Percentiles rank a stretch among this genome's conserved stretches.
phyloP scores from a whole-genome alignment of 257 asterid species.

The Solanum appendiculatum region DNA sequence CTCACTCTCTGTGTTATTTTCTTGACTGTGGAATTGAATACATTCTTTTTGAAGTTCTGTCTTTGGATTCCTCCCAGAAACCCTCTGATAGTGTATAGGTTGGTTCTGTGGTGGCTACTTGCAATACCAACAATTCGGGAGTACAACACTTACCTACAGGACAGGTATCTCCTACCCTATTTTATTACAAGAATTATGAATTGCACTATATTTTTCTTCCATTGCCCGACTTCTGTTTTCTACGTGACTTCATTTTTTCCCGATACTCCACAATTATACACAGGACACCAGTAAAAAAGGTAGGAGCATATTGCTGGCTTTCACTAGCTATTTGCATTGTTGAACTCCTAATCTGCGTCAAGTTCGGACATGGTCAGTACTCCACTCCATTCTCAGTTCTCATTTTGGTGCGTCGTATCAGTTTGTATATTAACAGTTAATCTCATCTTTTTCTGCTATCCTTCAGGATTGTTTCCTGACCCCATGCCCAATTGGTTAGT shows the following conservation, averaged over 20 bases:
- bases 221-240: background rate
- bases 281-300: constrained; percentile 73
- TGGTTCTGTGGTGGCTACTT: constrained; percentile 91
- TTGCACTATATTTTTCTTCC: background rate
- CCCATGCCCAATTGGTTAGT: constrained; percentile 84
- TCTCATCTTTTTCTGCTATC: background rate
- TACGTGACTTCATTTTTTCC: background rate
- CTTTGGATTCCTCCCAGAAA: constrained; percentile 98
- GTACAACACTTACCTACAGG: constrained; percentile 82
- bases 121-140: constrained; percentile 95
- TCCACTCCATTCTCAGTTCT: background rate
- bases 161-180: constrained; percentile 39
- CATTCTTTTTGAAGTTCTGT: constrained; percentile 86
- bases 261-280: background rate
- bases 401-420: background rate
- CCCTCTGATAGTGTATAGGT: constrained; percentile 70
- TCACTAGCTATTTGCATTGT: constrained; percentile 88
- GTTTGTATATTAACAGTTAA: background rate
- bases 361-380: constrained; percentile 72
- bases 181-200: background rate
- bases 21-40: constrained; percentile 90
- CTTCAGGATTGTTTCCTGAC: constrained; percentile 63
- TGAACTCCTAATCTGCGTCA: constrained; percentile 83
- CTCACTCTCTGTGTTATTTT: constrained; percentile 69
- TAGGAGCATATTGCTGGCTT: constrained; percentile 93